Evolutionary conservation across 768 basidiomycete species (phyloP).

Genomic region (Suillus plorans): DNA sequence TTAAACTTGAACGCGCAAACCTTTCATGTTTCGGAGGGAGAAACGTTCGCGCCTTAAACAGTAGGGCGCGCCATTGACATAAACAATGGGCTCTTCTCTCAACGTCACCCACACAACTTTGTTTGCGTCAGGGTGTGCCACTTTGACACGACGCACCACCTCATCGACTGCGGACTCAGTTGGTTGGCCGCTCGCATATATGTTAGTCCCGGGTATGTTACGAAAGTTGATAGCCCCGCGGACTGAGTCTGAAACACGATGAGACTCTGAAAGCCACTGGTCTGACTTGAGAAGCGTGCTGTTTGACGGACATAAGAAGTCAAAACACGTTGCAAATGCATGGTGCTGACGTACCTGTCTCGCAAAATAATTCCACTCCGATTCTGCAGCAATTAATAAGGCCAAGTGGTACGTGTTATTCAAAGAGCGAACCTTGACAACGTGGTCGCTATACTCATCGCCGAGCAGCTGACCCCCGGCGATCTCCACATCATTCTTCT

Average conservation of each 20-base stretch:
- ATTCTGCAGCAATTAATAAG: constrained; percentile 49
- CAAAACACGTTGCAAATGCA: constrained; percentile 3
- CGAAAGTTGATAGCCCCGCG: constrained; percentile 97
- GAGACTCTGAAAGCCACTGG: constrained; percentile 79
- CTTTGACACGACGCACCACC: constrained; percentile 66
- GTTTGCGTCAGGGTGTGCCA: constrained; percentile 55
- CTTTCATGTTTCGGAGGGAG: constrained; percentile 93
- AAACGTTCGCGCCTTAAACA: constrained; percentile 84
- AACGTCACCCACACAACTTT: constrained; percentile 88
- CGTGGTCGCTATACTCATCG: constrained; percentile 94
- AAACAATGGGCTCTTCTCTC: constrained; percentile 89
- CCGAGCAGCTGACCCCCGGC: constrained; percentile 84
- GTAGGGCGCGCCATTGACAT: constrained; percentile 91
- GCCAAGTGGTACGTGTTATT: neutral
- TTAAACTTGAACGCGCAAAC: constrained; percentile 31
- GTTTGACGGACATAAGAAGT: constrained; percentile 4
- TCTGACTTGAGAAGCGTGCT: constrained; percentile 92
- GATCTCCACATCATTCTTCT: constrained; percentile 71
- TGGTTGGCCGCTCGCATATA: constrained; percentile 94
- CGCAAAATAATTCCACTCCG: constrained; percentile 93
- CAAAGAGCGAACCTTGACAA: constrained; percentile 65
- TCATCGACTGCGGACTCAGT: constrained; percentile 81
- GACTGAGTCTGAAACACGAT: constrained; percentile 63
- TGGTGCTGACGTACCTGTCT: constrained; percentile 57
- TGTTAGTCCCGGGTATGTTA: constrained; percentile 72